A percentile compares a stretch with the other conserved stretches of the same genome.
phyloP scores from a whole-genome alignment of 140 eudicot genomes.

The Ambrosia hybrid region DNA sequence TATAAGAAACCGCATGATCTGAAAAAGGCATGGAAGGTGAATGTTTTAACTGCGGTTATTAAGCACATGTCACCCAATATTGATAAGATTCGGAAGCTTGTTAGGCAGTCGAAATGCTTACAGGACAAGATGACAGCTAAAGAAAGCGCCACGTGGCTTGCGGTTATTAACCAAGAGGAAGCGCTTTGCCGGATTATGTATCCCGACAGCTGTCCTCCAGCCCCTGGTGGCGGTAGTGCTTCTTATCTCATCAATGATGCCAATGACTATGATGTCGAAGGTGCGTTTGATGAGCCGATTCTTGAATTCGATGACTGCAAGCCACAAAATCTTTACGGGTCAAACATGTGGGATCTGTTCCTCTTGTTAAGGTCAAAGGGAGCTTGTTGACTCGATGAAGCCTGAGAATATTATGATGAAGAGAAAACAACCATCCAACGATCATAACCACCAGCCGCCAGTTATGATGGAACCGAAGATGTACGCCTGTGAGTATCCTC shows the following conservation, averaged over 20 bases:
- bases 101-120: constrained; percentile 57
- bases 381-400: constrained; percentile 22
- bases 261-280: constrained; percentile 57
- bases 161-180: constrained; percentile 56
- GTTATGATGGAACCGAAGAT: constrained; percentile 5
- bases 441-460: constrained; percentile 5
- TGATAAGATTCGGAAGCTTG: constrained; percentile 51
- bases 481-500: constrained; percentile 23
- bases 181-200: constrained; percentile 29
- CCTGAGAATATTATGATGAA: constrained; percentile 19
- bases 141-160: constrained; percentile 67
- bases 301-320: constrained; percentile 24
- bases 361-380: constrained; percentile 29
- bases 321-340: constrained; percentile 15
- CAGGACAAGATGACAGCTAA: constrained; percentile 76
- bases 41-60: constrained; percentile 63
- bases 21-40: constrained; percentile 65
- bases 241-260: constrained; percentile 18
- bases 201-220: constrained; percentile 24
- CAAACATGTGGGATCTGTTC: constrained; percentile 10
- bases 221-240: constrained; percentile 22
- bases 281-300: constrained; percentile 33
- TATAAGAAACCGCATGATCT: constrained; percentile 67
- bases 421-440: constrained; percentile 24
- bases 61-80: constrained; percentile 65